These are phyloP conservation scores for Stagonosporopsis chrysanthemi DNA, from an alignment of 2,329 filamentous ascomycete species.

Conservation along the genomic window DNA sequence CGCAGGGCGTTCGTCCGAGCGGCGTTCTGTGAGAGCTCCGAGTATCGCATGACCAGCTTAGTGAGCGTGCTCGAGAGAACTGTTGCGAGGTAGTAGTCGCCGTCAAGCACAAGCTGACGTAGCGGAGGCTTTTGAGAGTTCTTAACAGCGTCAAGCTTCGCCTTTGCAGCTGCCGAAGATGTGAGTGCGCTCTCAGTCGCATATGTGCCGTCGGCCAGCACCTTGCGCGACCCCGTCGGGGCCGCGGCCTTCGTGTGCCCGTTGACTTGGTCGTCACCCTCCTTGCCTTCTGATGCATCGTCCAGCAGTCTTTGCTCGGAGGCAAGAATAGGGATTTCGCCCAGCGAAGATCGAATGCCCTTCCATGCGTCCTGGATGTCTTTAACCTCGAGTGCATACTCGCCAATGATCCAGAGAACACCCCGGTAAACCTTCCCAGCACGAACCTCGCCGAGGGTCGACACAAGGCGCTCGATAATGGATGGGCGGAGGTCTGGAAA, in stretches of 20 bases:
- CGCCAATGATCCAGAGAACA: slow-evolving; percentile 96
- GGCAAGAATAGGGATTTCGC: slow-evolving; percentile 95
- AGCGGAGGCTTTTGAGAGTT: slow-evolving; percentile 95
- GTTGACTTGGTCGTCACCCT: slow-evolving; percentile 75
- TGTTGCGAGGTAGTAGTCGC: slow-evolving; percentile 94
- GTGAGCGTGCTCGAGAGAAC: slow-evolving; percentile 96
- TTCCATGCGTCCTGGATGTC: slow-evolving; percentile 98
- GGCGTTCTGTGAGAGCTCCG: slow-evolving; percentile 85
- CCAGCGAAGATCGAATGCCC: slow-evolving; percentile 88
- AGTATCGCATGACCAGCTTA: slow-evolving; percentile 97
- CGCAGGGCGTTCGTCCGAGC: slow-evolving; percentile 92
- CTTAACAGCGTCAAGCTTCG: slow-evolving; percentile 94
- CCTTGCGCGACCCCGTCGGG: slow-evolving; percentile 85
- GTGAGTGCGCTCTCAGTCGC: slow-evolving; percentile 96
- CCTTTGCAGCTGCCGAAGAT: slow-evolving; percentile 86
- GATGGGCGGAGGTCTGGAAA: slow-evolving; percentile 88
- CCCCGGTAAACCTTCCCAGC: slow-evolving; percentile 97
- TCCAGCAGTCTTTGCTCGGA: slow-evolving; percentile 93
- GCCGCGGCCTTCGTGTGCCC: slow-evolving; percentile 76
- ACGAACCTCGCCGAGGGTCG: slow-evolving; percentile 89
- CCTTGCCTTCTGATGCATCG: slow-evolving; percentile 69
- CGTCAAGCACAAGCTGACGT: slow-evolving; percentile 88
- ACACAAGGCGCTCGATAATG: slow-evolving; percentile 87
- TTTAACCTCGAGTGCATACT: slow-evolving; percentile 92
- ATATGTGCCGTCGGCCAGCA: slow-evolving; percentile 95